These are phyloP conservation scores for Ceratobasidium sp. DNA, from an alignment of 1,284 basidiomycete species.

Conservation along the genomic window DNA sequence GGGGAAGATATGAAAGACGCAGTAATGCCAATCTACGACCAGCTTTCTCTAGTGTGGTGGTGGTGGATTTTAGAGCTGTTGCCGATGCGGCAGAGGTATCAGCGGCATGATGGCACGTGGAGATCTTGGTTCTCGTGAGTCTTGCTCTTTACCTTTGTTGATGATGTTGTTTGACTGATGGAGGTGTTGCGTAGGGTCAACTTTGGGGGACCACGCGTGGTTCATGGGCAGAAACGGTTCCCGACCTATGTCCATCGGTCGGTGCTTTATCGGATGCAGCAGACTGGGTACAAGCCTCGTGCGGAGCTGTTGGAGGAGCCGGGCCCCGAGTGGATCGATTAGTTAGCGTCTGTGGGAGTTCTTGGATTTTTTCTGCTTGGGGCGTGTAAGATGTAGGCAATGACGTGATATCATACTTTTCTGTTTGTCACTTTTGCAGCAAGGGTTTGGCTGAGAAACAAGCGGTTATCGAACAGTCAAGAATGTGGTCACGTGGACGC, in stretches of 20 bases:
- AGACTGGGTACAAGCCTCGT: constrained; percentile 45
- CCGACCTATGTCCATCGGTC: constrained; percentile 47
- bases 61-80: constrained; percentile 49
- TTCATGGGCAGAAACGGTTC: constrained; percentile 43
- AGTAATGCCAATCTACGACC: constrained; percentile 26
- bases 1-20: constrained; percentile 29
- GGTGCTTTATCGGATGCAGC: constrained; percentile 41
- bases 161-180: not conserved
- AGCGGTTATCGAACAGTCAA: too few relatives aligned
- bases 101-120: constrained; percentile 27
- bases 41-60: constrained; percentile 36
- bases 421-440: too few relatives aligned
- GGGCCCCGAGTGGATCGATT: constrained; percentile 31
- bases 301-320: constrained; percentile 40
- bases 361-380: too few relatives aligned
- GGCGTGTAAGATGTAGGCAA: too few relatives aligned
- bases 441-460: too few relatives aligned
- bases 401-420: too few relatives aligned
- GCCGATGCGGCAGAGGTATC: constrained; percentile 45
- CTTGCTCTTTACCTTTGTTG: not conserved
- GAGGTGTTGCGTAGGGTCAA: not conserved
- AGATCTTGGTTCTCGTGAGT: constrained; percentile 36
- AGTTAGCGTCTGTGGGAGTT: not conserved
- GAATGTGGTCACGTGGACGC: too few relatives aligned
- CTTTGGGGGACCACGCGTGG: constrained; percentile 18